Percentiles rank a stretch among this genome's conserved stretches.
Conservation (phyloP, 139 green algal species). For the Chlorella vulgaris region DNA sequence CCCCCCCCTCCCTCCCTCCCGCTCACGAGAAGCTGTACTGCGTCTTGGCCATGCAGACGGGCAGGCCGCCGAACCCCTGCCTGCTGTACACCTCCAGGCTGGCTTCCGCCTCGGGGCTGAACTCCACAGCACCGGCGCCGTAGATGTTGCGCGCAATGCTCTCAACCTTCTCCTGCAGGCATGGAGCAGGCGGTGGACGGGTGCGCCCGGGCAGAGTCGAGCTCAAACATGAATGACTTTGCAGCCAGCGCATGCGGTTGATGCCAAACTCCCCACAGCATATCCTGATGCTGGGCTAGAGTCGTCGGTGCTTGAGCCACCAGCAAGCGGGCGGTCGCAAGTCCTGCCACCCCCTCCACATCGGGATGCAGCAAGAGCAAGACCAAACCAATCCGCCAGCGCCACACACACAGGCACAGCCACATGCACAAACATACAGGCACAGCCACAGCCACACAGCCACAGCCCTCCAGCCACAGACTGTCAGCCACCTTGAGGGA, state of each 20-base stretch:
- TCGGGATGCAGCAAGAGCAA: too few relatives aligned
- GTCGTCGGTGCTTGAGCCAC: too few relatives aligned
- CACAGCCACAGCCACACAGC: neutral
- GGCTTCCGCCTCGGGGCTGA: slow-evolving; percentile 74
- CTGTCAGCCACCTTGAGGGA: slow-evolving; percentile 34
- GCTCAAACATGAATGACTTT: neutral
- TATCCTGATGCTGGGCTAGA: too few relatives aligned
- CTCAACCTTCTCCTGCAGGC: slow-evolving; percentile 90
- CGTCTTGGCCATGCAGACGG: slow-evolving; percentile 99
- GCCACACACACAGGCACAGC: too few relatives aligned
- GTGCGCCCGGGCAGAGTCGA: neutral
- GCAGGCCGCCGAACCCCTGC: slow-evolving; percentile 90
- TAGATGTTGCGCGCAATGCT: slow-evolving; percentile 92
- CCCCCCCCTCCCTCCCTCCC: neutral
- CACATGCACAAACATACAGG: neutral
- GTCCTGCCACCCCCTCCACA: too few relatives aligned
- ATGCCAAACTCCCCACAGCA: too few relatives aligned
- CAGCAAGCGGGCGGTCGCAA: too few relatives aligned
- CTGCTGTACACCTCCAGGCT: slow-evolving; percentile 77
- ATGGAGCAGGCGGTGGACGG: neutral
- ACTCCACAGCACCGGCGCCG: slow-evolving; percentile 82
- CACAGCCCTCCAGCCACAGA: neutral
- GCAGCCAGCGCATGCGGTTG: too few relatives aligned
- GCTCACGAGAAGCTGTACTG: slow-evolving; percentile 60
- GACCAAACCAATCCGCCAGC: too few relatives aligned